Evolutionary conservation across 2,329 filamentous ascomycete genomes (phyloP).

Genomic region (Rhexocercosporidium sp.): DNA sequence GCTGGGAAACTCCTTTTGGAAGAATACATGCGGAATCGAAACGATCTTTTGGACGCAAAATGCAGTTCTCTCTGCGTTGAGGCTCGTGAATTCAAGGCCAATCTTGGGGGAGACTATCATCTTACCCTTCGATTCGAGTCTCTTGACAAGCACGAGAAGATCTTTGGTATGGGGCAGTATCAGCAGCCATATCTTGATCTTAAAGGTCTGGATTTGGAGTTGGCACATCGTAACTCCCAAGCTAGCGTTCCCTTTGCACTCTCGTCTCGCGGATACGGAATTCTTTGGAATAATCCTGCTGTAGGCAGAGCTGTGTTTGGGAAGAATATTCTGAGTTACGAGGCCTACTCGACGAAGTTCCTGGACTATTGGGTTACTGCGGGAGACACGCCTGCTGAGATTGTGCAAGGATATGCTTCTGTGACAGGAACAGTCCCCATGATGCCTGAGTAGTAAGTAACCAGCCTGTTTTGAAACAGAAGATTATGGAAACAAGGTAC

Average conservation of each 20-base stretch:
- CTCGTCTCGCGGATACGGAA: conserved; percentile 64
- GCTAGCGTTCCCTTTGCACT: conserved; percentile 67
- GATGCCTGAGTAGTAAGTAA: conserved; percentile 66
- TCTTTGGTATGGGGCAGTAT: conserved; percentile 74
- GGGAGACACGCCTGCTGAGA: conserved; percentile 58
- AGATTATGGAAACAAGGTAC: neutral
- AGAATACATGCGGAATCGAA: conserved; percentile 55
- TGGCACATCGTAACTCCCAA: conserved; percentile 71
- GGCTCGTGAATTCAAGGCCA: conserved; percentile 56
- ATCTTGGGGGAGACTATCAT: conserved; percentile 56
- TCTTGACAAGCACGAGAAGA: conserved; percentile 57
- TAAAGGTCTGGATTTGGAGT: conserved; percentile 65
- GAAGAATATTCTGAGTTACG: conserved; percentile 65
- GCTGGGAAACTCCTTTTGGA: conserved; percentile 52
- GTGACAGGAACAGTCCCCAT: conserved; percentile 65
- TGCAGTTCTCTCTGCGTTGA: conserved; percentile 55
- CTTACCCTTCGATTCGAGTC: conserved; percentile 65
- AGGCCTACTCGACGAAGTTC: conserved; percentile 60
- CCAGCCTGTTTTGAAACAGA: neutral
- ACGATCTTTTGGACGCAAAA: conserved; percentile 54
- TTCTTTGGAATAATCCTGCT: conserved; percentile 70
- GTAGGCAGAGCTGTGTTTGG: conserved; percentile 66
- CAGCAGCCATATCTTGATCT: conserved; percentile 68
- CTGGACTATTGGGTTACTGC: conserved; percentile 71
- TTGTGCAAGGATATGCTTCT: conserved; percentile 59